phyloP scores from a whole-genome alignment of 2,329 filamentous ascomycete genomes.

The Diaporthe citrichinensis region DNA sequence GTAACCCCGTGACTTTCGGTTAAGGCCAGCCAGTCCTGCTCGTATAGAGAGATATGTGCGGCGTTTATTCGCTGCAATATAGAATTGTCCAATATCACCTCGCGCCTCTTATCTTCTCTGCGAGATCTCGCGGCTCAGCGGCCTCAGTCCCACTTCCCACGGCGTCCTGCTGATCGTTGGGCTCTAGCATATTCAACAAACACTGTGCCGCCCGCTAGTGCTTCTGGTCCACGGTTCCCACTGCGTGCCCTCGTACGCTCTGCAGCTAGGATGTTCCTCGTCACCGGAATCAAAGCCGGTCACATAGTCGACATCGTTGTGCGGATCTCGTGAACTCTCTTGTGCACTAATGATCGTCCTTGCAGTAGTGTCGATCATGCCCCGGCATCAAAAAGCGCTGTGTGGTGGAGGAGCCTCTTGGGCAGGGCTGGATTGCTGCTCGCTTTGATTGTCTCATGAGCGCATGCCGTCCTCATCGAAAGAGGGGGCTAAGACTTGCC shows the following conservation, averaged over 20 bases:
- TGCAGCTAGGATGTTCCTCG: conserved; percentile 4
- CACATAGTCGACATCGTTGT: conserved; percentile 11
- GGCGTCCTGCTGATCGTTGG: background rate
- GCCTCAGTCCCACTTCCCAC: background rate
- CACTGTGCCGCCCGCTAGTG: background rate
- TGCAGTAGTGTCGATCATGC: conserved; percentile 16
- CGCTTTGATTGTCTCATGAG: background rate
- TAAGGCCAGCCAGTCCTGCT: background rate
- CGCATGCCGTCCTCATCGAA: background rate
- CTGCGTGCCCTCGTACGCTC: background rate
- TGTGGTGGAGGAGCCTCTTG: background rate
- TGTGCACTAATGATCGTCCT: conserved; percentile 15
- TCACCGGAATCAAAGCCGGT: conserved; percentile 8
- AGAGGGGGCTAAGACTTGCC: background rate
- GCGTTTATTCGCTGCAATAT: background rate
- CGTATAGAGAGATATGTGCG: background rate
- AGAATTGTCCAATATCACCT: background rate
- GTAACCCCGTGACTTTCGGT: background rate
- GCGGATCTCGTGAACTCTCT: conserved; percentile 20
- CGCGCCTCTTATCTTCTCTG: background rate
- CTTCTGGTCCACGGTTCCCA: background rate
- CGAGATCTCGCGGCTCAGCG: background rate
- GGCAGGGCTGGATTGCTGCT: background rate
- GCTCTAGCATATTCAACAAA: background rate
- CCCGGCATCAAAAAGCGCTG: background rate